phyloP scores from a whole-genome alignment of 495 filamentous ascomycete species.

The Xylaria castorea region DNA sequence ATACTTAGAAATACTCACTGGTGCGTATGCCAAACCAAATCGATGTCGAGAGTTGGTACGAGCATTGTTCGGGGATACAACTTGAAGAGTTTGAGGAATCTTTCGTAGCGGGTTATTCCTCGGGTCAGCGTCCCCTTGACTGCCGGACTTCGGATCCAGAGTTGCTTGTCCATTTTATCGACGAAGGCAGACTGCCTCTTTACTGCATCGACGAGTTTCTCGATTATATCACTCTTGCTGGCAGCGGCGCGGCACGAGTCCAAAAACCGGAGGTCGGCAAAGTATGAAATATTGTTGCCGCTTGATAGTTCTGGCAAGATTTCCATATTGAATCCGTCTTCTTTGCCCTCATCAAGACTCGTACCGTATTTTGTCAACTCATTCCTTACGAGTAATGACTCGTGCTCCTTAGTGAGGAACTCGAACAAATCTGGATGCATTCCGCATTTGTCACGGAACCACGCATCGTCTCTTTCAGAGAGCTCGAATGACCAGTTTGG shows the following conservation, averaged over 20 bases:
- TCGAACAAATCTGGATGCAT: neutral
- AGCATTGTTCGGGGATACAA: neutral
- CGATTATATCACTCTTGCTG: neutral
- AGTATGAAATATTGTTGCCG: neutral
- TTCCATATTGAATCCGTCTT: neutral
- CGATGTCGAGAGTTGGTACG: conserved; percentile 2
- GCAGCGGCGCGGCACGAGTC: neutral
- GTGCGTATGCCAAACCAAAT: neutral
- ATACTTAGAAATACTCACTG: neutral
- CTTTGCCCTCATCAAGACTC: neutral
- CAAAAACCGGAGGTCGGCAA: neutral
- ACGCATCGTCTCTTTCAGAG: neutral
- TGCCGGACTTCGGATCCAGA: neutral
- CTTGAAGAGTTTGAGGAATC: conserved; percentile 9
- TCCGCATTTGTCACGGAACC: neutral
- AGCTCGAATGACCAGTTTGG: neutral
- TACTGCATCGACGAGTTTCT: conserved; percentile 1
- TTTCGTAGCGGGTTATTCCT: neutral
- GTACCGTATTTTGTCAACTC: neutral
- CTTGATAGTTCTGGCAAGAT: neutral
- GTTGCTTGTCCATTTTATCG: conserved; percentile 9
- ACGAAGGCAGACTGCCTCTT: conserved; percentile 2
- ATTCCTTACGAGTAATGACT: neutral
- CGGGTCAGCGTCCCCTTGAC: neutral
- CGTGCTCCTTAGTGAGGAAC: neutral